phyloP scores from a whole-genome alignment of 1,284 basidiomycete species.

The Leccinum glutinopallens region DNA sequence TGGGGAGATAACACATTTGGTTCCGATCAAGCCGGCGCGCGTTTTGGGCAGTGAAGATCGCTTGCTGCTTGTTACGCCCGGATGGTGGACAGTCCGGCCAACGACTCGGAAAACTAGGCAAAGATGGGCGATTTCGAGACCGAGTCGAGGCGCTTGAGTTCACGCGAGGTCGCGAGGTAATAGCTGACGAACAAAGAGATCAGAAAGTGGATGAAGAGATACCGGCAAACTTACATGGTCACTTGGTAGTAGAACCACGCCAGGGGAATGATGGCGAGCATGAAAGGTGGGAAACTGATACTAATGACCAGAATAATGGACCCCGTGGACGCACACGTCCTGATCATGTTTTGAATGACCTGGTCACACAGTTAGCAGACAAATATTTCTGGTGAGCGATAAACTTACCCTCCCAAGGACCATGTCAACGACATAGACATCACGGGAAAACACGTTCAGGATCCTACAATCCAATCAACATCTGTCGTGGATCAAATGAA shows the following conservation, averaged over 20 bases:
- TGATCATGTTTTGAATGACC: slow-evolving; percentile 69
- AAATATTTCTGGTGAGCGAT: background rate
- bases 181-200: slow-evolving; percentile 51
- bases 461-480: slow-evolving; percentile 47
- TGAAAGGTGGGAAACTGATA: slow-evolving; percentile 79
- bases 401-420: slow-evolving; percentile 64
- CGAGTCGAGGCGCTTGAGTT: slow-evolving; percentile 91
- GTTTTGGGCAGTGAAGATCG: slow-evolving; percentile 77
- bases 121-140: slow-evolving; percentile 92
- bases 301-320: slow-evolving; percentile 84
- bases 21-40: slow-evolving; percentile 84
- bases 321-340: slow-evolving; percentile 61
- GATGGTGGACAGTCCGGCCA: slow-evolving; percentile 86
- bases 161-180: slow-evolving; percentile 40
- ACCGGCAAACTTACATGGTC: slow-evolving; percentile 57
- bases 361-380: slow-evolving; percentile 17
- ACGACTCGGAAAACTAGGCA: slow-evolving; percentile 85
- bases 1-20: slow-evolving; percentile 77
- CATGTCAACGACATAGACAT: slow-evolving; percentile 91
- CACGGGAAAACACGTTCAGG: slow-evolving; percentile 89
- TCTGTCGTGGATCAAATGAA: background rate
- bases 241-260: slow-evolving; percentile 76
- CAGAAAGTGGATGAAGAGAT: slow-evolving; percentile 6
- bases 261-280: slow-evolving; percentile 76
- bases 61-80: slow-evolving; percentile 75